These are phyloP conservation scores for Chrysoporthe deuterocubensis DNA, from an alignment of 2,329 filamentous ascomycete species.

Conservation along the genomic window DNA sequence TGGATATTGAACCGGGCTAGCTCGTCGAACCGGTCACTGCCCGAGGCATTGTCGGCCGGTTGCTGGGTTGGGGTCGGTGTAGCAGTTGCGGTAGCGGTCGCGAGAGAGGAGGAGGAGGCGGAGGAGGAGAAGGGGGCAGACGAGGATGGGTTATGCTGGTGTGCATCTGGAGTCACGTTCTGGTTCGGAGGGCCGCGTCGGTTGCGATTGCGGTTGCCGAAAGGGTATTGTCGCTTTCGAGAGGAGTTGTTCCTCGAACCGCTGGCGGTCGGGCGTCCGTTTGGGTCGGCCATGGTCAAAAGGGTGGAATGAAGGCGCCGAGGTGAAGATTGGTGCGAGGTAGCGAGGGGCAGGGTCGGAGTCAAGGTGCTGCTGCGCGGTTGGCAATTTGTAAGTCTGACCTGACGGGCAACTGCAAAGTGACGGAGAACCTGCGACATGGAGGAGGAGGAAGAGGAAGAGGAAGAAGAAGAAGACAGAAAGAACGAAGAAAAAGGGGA, in stretches of 20 bases:
- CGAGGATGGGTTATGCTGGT: neutral
- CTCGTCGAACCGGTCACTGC: conserved; percentile 47
- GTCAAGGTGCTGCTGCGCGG: neutral
- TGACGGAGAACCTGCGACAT: neutral
- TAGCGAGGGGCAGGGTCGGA: neutral
- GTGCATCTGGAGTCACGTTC: neutral
- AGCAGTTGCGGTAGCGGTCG: neutral
- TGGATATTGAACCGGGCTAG: conserved; percentile 48
- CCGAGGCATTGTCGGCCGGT: conserved; percentile 36
- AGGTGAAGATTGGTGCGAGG: neutral
- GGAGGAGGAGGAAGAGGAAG: neutral
- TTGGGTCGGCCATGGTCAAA: conserved; percentile 16
- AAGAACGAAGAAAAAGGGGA: neutral
- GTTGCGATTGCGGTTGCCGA: conserved; percentile 9
- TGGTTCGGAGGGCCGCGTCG: conserved; percentile 11
- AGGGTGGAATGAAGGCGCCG: conserved; percentile 8
- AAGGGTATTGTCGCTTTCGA: conserved; percentile 18
- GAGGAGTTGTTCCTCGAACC: conserved; percentile 8
- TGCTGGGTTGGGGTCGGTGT: neutral
- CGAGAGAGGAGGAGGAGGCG: neutral
- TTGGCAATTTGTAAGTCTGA: neutral
- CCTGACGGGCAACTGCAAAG: neutral
- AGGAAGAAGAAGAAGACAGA: too few relatives aligned
- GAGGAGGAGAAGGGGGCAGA: conserved; percentile 15
- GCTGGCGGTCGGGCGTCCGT: neutral